Evolutionary conservation across 192 early-diverging fungal species (phyloP), one percentile per base, ranked within the genome.

Genomic region (Globomyces pollinis-pini): DNA sequence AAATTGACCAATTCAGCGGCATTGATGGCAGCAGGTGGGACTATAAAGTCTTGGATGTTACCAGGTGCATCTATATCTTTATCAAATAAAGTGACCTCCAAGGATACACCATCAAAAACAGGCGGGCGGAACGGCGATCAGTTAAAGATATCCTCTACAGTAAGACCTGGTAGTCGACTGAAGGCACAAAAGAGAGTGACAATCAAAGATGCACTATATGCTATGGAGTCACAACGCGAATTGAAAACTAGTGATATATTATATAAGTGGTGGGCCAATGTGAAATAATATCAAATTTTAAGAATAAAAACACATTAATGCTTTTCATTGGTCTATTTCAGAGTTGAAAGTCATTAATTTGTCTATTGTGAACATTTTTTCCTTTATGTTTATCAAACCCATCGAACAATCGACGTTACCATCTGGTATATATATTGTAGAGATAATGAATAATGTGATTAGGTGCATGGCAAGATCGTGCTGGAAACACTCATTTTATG

Each of bases 401-500:
- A 47, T 26, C 3, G 44, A 47, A 20, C 44, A 47, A 15, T 47
- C 44, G 23, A 47, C 44, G 28, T n/a, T 47, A 47, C 44, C 44
- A 4, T 20, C 44, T 4, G 44, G 11, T 5, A 47, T n/a, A n/a
- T n/a, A n/a, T n/a, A n/a, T n/a, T n/a, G n/a, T n/a, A n/a, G n/a
- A n/a, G n/a, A n/a, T n/a, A n/a, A n/a, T n/a, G n/a, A n/a, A n/a
- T n/a, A n/a, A n/a, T n/a, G n/a, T n/a, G n/a, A n/a, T n/a, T n/a
- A n/a, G n/a, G n/a, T n/a, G n/a, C 63, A 13, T 77, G 66, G 66
- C 69, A 64, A 49, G 73, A 72, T 62, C 61, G 62, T 24, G 75
- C 78, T 0, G 78, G 78, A 20, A 81, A 81, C 61, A 51, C 65
- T 21, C 75, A 81, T 55, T 81, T 81, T 61, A 65, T 66, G 41